These are phyloP conservation scores for Gnaphalium uliginosum DNA, from an alignment of 129 eudicot genomes.

Conservation along the genomic window DNA sequence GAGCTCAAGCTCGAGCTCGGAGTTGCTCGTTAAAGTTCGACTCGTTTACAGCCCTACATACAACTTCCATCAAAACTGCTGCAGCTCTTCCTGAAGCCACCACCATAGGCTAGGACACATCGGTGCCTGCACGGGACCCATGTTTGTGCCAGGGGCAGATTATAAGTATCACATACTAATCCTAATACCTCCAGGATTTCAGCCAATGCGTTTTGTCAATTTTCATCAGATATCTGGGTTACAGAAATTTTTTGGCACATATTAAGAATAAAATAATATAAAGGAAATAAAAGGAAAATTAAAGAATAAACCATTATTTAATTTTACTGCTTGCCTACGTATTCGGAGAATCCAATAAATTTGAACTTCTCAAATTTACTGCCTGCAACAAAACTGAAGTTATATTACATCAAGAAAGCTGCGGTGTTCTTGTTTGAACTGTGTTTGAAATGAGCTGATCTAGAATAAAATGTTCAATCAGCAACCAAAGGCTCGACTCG, in stretches of 20 bases:
- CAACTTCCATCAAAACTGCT: slow-evolving; percentile 96
- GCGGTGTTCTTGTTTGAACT: no score
- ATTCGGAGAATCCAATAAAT: slow-evolving; percentile 76
- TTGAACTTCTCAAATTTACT: slow-evolving; percentile 90
- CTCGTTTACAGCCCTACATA: no score
- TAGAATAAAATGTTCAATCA: no score
- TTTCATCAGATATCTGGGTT: slow-evolving; percentile 77
- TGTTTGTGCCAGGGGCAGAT: slow-evolving; percentile 79
- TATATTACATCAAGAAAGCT: slow-evolving; percentile 16
- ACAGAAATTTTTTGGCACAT: slow-evolving; percentile 31
- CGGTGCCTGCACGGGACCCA: slow-evolving; percentile 96
- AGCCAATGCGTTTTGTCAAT: slow-evolving; percentile 81
- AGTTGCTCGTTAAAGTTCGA: no score
- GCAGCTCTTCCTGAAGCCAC: slow-evolving; percentile 83
- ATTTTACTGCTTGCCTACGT: slow-evolving; percentile 63
- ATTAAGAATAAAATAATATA: slow-evolving; percentile 19
- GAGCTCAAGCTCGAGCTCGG: no score
- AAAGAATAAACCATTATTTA: slow-evolving; percentile 12
- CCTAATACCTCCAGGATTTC: slow-evolving; percentile 85
- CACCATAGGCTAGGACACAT: slow-evolving; percentile 85
- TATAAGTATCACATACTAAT: slow-evolving; percentile 70
- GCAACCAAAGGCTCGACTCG: no score
- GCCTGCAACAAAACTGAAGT: slow-evolving; percentile 70
- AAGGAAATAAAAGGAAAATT: not conserved
- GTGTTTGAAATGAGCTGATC: no score